Base-by-base conservation (phyloP, 1,284 basidiomycete species). In the Melampsora larici-populina region DNA sequence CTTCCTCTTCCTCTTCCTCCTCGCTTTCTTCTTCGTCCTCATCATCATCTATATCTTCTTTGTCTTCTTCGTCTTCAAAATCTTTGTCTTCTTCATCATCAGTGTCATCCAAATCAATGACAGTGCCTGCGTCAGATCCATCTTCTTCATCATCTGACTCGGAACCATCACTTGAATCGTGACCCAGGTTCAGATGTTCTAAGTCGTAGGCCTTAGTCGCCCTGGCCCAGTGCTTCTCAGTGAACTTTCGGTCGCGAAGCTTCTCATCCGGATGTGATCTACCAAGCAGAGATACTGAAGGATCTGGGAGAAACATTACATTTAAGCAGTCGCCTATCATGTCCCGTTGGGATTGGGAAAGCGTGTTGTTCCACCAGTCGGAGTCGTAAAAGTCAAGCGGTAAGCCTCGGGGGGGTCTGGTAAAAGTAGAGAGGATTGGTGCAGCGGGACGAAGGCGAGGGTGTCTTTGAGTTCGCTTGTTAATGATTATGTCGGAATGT, bases 351-450 rank as follows among this genome's bases (percentile, higher is more conserved):
- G 36, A 36, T 36, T 36, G 36, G 36, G 36, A 36, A 36, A 36
- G 36, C 5, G 36, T 36, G 5, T 36, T 9, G 3, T 36, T 36
- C 36, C 36, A 36, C 36, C 36, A 4, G 3, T 9, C 9, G 36
- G 36, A 9, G 36, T 36, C 9, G 36, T 36, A 67, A 67, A 67
- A 67, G 36, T 33, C 65, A 46, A 67, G 31, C 17, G 65, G 29
- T 21, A 67, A 33, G 5, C 40, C 40, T 46, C 43, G 29, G 13
- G 65, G 7, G 29, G 65, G 64, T 6, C 8, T n/a, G 40, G 40
- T 5, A 21, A 67, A n/a, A 9, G 24, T 33, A 2, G 24, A 70
- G 1, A 21, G 2, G 11, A 31, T 1, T 8, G 49, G 49, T 21
- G 1, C 33, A 8, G 15, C 24, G 2, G 69, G 48, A 3, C 33